Evolutionary conservation across 768 basidiomycete species (phyloP).

Genomic region (Podaxis sp.): DNA sequence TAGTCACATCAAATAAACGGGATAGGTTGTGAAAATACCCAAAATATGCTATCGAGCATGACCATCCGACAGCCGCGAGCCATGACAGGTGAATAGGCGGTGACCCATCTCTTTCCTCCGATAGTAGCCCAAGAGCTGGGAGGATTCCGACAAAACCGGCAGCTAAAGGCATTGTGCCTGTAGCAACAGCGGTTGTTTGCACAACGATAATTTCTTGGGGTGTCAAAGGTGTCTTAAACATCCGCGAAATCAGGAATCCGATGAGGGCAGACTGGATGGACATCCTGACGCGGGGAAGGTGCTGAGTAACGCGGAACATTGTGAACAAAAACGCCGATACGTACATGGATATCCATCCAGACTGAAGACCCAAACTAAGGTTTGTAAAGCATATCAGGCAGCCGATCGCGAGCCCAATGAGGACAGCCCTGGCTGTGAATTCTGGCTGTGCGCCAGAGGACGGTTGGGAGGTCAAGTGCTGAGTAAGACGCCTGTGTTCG

Average conservation of each 20-base stretch:
- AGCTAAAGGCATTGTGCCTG: conserved; percentile 85
- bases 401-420: conserved; percentile 80
- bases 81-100: conserved; percentile 75
- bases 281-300: conserved; percentile 61
- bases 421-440: conserved; percentile 57
- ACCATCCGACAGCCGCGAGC: conserved; percentile 80
- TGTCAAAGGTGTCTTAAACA: conserved; percentile 72
- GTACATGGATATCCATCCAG: conserved; percentile 89
- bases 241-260: conserved; percentile 80
- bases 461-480: neutral
- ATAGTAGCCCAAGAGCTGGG: conserved; percentile 83
- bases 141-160: conserved; percentile 91
- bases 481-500: neutral
- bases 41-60: conserved; percentile 90
- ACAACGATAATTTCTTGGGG: conserved; percentile 93
- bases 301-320: neutral
- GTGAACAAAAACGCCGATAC: conserved; percentile 19
- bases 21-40: conserved; percentile 45
- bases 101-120: conserved; percentile 70
- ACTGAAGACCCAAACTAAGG: conserved; percentile 83
- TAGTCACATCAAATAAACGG: neutral
- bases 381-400: conserved; percentile 92
- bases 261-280: conserved; percentile 92
- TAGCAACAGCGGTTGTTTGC: conserved; percentile 95
- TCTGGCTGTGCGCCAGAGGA: conserved; percentile 35